phyloP scores from a whole-genome alignment of 1,139 yeast genomes.

The Magnusiomyces ingens region DNA sequence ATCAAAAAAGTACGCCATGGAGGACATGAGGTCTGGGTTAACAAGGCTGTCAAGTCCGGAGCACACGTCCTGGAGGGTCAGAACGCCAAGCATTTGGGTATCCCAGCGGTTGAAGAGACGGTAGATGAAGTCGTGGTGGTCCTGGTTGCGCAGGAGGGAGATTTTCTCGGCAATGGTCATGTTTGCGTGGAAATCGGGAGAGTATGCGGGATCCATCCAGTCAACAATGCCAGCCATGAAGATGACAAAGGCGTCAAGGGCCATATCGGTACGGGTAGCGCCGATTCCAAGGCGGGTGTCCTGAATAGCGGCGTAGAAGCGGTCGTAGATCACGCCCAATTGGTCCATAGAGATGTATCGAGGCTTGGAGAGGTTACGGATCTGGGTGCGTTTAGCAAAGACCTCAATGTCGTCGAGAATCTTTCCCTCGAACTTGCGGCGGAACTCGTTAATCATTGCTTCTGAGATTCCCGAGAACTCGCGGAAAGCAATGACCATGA shows the following conservation, averaged over 20 bases:
- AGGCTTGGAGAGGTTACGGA: constrained; percentile 75
- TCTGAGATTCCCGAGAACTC: constrained; percentile 82
- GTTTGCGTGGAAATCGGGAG: constrained; percentile 1
- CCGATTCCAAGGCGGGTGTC: constrained; percentile 64
- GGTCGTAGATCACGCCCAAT: constrained; percentile 69
- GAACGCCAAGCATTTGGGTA: constrained; percentile 43
- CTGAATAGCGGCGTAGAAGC: constrained; percentile 74
- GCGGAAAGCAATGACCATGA: constrained; percentile 84
- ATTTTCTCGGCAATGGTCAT: constrained; percentile 8
- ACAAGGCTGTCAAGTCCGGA: constrained; percentile 64
- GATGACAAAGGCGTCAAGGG: constrained; percentile 58
- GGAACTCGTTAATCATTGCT: constrained; percentile 58
- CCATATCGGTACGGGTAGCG: constrained; percentile 54
- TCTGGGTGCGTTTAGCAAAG: constrained; percentile 86
- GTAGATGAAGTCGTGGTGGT: constrained; percentile 45
- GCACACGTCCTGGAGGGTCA: constrained; percentile 64
- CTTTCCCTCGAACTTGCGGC: constrained; percentile 65
- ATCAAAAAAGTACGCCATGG: constrained; percentile 71
- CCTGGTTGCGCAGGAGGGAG: constrained; percentile 12
- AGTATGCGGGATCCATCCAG: constrained; percentile 45
- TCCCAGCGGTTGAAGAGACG: constrained; percentile 73
- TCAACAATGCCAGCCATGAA: constrained; percentile 79
- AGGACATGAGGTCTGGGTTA: constrained; percentile 69
- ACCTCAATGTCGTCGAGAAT: constrained; percentile 81
- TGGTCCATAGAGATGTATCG: constrained; percentile 52